Conservation (phyloP, 768 basidiomycete species). For the Boletus tomentosulus region DNA sequence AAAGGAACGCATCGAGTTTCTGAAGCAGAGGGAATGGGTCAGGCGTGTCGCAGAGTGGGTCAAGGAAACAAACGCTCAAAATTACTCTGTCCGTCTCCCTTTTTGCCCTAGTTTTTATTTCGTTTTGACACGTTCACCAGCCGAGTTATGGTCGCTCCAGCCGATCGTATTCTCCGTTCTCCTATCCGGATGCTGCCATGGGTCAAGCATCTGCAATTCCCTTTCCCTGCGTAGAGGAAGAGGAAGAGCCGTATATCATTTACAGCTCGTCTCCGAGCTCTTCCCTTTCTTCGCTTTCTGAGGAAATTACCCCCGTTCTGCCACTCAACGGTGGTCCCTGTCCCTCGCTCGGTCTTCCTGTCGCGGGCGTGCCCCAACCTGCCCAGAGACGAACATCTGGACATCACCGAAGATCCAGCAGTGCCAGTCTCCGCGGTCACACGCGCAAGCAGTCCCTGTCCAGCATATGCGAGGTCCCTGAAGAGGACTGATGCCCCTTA, state of each 20-base stretch:
- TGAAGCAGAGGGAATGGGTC: conserved; percentile 44
- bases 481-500: conserved; percentile 22
- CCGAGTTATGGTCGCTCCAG: conserved; percentile 16
- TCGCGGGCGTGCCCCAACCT: conserved; percentile 7
- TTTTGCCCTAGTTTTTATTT: neutral
- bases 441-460: conserved; percentile 29
- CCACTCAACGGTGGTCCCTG: conserved; percentile 16
- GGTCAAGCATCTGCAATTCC: conserved; percentile 19
- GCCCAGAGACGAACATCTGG: conserved; percentile 14
- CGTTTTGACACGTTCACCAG: conserved; percentile 8
- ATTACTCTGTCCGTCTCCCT: conserved; percentile 17
- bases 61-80: conserved; percentile 27
- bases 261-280: conserved; percentile 33
- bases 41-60: conserved; percentile 38
- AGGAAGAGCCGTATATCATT: conserved; percentile 32
- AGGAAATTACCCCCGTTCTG: conserved; percentile 26
- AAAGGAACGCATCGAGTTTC: conserved; percentile 48
- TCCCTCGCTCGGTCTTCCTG: conserved; percentile 7
- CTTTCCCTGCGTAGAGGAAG: conserved; percentile 25
- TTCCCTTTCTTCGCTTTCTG: conserved; percentile 30
- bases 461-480: conserved; percentile 31
- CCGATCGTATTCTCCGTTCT: conserved; percentile 7
- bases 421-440: conserved; percentile 30
- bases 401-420: conserved; percentile 30
- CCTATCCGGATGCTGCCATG: conserved; percentile 4